These are phyloP conservation scores for Plectosphaerella cucumerina DNA, from an alignment of 2,329 filamentous ascomycete species.

Conservation along the genomic window DNA sequence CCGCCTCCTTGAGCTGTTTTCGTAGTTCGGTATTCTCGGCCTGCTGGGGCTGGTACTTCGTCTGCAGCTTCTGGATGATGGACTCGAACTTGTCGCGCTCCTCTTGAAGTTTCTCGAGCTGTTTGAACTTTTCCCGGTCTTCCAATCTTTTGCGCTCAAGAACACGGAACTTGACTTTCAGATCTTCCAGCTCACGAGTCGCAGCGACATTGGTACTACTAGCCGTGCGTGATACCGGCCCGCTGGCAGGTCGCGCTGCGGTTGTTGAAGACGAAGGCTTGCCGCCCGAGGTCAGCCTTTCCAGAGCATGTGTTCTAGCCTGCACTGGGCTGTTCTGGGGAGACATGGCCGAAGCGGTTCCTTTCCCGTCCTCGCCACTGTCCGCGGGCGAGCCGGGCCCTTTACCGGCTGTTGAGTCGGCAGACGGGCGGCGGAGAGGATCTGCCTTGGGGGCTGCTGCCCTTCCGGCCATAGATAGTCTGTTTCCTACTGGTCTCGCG, in stretches of 20 bases:
- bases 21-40: constrained; percentile 74
- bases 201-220: constrained; percentile 40
- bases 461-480: constrained; percentile 32
- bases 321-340: constrained; percentile 46
- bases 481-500: constrained; percentile 34
- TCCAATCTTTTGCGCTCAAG: constrained; percentile 84
- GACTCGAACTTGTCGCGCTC: constrained; percentile 75
- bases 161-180: constrained; percentile 82
- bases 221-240: constrained; percentile 16
- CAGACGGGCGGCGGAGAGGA: constrained; percentile 39
- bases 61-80: constrained; percentile 87
- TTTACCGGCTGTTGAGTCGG: constrained; percentile 39
- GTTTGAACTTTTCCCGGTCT: constrained; percentile 79
- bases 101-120: constrained; percentile 68
- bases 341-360: constrained; percentile 43
- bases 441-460: constrained; percentile 31
- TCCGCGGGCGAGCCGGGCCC: constrained; percentile 30
- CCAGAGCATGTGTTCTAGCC: constrained; percentile 46
- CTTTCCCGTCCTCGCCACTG: constrained; percentile 26
- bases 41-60: constrained; percentile 81
- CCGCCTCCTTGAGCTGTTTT: constrained; percentile 72
- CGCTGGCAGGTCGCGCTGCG: constrained; percentile 12
- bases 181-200: constrained; percentile 72
- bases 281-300: constrained; percentile 39
- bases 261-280: constrained; percentile 23